Conservation (phyloP, 2,329 filamentous ascomycete species). For the Diaporthe sp. region DNA sequence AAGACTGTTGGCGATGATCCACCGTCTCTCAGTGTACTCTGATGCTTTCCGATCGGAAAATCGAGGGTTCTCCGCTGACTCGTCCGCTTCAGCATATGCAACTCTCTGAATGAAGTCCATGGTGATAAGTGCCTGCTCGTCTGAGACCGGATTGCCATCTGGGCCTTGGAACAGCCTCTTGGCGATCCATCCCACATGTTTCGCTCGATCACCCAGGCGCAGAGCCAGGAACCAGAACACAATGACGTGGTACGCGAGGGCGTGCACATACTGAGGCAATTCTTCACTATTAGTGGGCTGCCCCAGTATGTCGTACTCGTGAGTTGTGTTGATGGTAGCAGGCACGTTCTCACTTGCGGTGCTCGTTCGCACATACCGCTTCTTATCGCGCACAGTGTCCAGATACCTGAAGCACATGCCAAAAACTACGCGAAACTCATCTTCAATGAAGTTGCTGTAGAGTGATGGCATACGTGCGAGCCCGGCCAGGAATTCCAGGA, state of each 20-base stretch:
- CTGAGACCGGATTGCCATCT: slow-evolving; percentile 79
- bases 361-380: slow-evolving; percentile 60
- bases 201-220: slow-evolving; percentile 84
- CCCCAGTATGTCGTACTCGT: slow-evolving; percentile 45
- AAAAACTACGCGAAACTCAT: slow-evolving; percentile 94
- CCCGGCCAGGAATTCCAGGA: slow-evolving; percentile 93
- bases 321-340: slow-evolving; percentile 41
- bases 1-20: slow-evolving; percentile 80
- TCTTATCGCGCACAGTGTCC: slow-evolving; percentile 84
- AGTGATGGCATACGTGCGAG: slow-evolving; percentile 87
- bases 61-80: slow-evolving; percentile 75
- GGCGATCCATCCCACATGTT: slow-evolving; percentile 90
- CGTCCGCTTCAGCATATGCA: slow-evolving; percentile 86
- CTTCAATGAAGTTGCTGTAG: slow-evolving; percentile 89
- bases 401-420: slow-evolving; percentile 95
- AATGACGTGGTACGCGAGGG: slow-evolving; percentile 93
- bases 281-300: slow-evolving; percentile 70
- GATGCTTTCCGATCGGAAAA: slow-evolving; percentile 76
- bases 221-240: slow-evolving; percentile 97
- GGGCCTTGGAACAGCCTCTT: slow-evolving; percentile 86
- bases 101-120: slow-evolving; percentile 95
- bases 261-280: slow-evolving; percentile 92
- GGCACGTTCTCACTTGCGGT: slow-evolving; percentile 58
- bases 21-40: slow-evolving; percentile 74
- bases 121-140: slow-evolving; percentile 94